Conservation (phyloP, 169 alveolate genomes). For the Plasmodium inui region DNA sequence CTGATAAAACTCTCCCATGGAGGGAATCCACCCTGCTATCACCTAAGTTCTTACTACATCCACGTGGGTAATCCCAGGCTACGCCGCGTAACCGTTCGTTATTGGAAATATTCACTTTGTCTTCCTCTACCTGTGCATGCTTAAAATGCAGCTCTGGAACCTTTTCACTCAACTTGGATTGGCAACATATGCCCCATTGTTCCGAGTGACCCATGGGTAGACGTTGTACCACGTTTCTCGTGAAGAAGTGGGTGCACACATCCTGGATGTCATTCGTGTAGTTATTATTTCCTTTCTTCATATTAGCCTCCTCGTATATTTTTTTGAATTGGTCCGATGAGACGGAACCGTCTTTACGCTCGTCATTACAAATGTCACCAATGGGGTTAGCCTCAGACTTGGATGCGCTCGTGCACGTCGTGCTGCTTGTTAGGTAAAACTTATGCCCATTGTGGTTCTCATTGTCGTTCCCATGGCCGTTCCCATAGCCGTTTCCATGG, state of each 20-base stretch:
- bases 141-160: background rate
- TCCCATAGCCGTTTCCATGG: background rate
- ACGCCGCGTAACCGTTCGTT: background rate
- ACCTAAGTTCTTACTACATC: background rate
- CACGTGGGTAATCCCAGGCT: background rate
- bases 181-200: background rate
- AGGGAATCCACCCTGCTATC: background rate
- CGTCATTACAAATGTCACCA: background rate
- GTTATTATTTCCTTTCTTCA: background rate
- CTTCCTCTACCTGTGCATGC: background rate
- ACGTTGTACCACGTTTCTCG: background rate
- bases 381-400: conserved; percentile 5
- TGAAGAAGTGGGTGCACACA: background rate
- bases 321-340: background rate
- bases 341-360: background rate
- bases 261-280: background rate
- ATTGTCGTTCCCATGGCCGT: background rate
- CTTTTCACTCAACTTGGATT: background rate
- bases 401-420: conserved; percentile 28
- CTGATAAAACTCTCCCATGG: background rate
- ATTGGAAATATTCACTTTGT: background rate
- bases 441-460: background rate
- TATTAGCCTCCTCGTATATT: background rate
- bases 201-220: background rate
- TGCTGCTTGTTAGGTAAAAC: conserved; percentile 9